Evolutionary conservation across 495 filamentous ascomycete genomes (phyloP).

Genomic region (Penicillium riverlandense): DNA sequence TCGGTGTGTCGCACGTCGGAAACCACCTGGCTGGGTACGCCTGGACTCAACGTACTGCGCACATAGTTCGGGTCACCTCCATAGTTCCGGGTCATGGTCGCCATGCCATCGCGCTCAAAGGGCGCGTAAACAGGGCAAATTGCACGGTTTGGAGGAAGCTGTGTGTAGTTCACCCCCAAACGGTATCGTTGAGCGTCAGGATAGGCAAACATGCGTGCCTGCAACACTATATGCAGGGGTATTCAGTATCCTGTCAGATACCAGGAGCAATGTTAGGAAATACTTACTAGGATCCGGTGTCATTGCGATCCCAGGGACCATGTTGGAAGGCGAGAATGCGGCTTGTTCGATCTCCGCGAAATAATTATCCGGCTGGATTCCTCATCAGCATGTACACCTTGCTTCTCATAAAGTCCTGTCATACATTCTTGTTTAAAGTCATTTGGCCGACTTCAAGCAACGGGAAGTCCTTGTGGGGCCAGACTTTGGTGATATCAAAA

Average conservation of each 20-base stretch:
- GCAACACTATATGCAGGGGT: constrained; percentile 40
- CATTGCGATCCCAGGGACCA: constrained; percentile 35
- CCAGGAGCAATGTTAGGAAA: not conserved
- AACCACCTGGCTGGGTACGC: not conserved
- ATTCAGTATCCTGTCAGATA: not conserved
- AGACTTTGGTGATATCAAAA: constrained; percentile 41
- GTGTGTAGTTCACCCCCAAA: constrained; percentile 58
- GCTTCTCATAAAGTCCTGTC: not conserved
- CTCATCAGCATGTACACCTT: not conserved
- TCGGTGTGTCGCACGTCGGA: not conserved
- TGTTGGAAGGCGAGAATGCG: constrained; percentile 35
- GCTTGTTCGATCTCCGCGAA: constrained; percentile 40
- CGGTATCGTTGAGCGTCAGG: constrained; percentile 57
- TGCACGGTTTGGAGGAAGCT: constrained; percentile 41
- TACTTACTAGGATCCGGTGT: constrained; percentile 22
- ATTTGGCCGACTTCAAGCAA: constrained; percentile 21
- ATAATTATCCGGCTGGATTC: constrained; percentile 21
- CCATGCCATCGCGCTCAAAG: constrained; percentile 64
- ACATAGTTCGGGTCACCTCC: constrained; percentile 61
- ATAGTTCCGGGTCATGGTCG: constrained; percentile 54
- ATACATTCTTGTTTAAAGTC: constrained; percentile 22
- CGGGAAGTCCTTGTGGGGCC: constrained; percentile 23
- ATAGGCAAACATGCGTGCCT: constrained; percentile 63
- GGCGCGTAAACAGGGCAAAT: constrained; percentile 50
- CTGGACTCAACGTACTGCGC: constrained; percentile 8